Base-by-base conservation (phyloP, 805 yeast genomes). In the Schizosaccharomyces lindneri region DNA sequence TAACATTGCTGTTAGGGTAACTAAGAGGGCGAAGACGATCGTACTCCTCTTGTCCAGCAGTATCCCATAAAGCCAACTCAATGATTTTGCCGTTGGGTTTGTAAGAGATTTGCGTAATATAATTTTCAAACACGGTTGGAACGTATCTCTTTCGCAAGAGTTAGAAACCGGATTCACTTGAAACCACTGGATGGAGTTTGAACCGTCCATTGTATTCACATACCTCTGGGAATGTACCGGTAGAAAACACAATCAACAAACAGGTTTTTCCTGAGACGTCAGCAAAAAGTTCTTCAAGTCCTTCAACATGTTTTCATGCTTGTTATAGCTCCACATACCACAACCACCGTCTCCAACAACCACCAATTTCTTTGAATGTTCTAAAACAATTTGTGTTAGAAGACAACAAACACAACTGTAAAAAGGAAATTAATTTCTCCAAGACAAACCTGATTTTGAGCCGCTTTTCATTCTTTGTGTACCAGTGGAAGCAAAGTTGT, bases 151-250 rank as follows among this genome's bases (percentile, higher is more conserved):
- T 24, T 21, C 6, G 15, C 27, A 17, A 51, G 7, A 1, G 36
- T 24, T 29, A 51, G 57, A 7, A 24, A 51, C 1, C 1, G n/a
- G 15, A 2, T 5, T 13, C 6, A n/a, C 21, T 5, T 17, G 57
- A 51, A 51, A 24, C 27, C 3, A 2, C 1, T 21, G 6, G 59
- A 46, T 24, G 13, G 51, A 46, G n/a, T 17, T 9, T 46, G 51
- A 46, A 46, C 17, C 24, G 5, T 46, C 51, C 7, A 46, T 1
- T 17, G 27, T 17, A 46, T 46, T 15, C n/a, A 6, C 36, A 0
- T 68, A 85, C 95, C 55, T 89, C 82, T 0, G 96, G 96, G 68
- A 89, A 89, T 69, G 86, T 94, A 0, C 96, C 97, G 43, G 87
- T 71, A 0, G 97, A 86, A 73, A 89, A 89, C 24, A 88, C 96